Conservation (phyloP, 805 yeast species). For the Ogataea minuta region DNA sequence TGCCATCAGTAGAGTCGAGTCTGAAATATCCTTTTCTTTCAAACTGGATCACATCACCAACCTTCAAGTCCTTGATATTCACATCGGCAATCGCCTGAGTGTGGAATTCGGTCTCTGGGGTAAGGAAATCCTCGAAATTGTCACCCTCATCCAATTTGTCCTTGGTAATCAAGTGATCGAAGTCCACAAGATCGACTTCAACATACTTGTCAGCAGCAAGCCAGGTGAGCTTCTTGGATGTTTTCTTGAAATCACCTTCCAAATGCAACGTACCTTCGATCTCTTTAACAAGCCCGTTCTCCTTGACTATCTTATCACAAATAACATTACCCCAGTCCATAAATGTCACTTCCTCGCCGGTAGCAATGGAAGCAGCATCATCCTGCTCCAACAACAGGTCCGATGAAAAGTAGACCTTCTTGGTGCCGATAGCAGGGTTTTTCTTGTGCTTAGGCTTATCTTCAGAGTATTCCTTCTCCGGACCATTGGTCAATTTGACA, state of each 20-base stretch:
- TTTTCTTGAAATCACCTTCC: conserved; percentile 96
- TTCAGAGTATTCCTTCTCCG: conserved; percentile 60
- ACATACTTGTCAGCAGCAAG: conserved; percentile 76
- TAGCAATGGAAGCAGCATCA: conserved; percentile 66
- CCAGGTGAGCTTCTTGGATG: conserved; percentile 94
- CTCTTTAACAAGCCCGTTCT: conserved; percentile 48
- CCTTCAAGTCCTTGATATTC: conserved; percentile 72
- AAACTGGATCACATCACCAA: conserved; percentile 87
- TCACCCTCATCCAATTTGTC: conserved; percentile 95
- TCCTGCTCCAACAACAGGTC: conserved; percentile 78
- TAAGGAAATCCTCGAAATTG: conserved; percentile 86
- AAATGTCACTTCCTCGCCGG: conserved; percentile 90
- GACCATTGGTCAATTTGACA: conserved; percentile 67
- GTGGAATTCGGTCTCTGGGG: conserved; percentile 83
- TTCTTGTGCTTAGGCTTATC: conserved; percentile 91
- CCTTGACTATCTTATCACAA: conserved; percentile 63
- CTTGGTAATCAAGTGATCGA: conserved; percentile 92
- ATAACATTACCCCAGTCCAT: conserved; percentile 99
- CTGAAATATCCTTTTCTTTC: conserved; percentile 97
- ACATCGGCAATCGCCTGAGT: conserved; percentile 75
- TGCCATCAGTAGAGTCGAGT: conserved; percentile 64
- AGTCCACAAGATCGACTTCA: conserved; percentile 78
- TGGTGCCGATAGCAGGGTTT: conserved; percentile 85
- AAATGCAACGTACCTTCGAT: conserved; percentile 79
- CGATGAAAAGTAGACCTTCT: conserved; percentile 67